Base-by-base conservation (phyloP, 108 stramenopile species). In the Nitzschia sp. region DNA sequence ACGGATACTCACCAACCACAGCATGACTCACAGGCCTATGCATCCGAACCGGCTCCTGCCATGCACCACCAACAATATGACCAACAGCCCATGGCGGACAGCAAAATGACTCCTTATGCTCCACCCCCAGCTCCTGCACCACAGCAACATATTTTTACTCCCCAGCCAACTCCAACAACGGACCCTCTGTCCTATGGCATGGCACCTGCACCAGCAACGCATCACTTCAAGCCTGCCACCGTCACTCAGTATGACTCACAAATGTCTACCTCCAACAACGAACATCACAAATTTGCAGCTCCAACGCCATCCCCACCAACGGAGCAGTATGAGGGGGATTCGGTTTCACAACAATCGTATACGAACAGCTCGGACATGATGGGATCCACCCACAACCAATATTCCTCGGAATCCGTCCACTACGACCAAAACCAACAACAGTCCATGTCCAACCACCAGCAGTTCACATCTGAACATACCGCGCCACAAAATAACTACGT, bases 21-120 rank as follows among this genome's bases (percentile, higher is more conserved):
- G 57, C n/a, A 58, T n/a, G 44, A 67, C 8, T 51, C 26, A 38
- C 67, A 67, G 67, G 22, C 55, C 37, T 20, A 19, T n/a, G 39
- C 21, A 40, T 22, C 54, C 5, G 48, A 57, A 69, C 10, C 69
- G 51, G 69, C 69, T 53, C 19, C 50, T 40, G 37, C 48, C 7
- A 34, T 11, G 19, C n/a, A 15, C 46, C 46, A 48, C 3, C 46
- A 48, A 26, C 41, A 63, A 21, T 63, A 22, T 43, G 44, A 21
- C 5, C 61, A 61, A 7, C 1, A 43, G 24, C 41, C 9, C 60
- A 44, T 25, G 9, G 2, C 12, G 21, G 12, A 25, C 17, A 2
- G 6, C 15, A 12, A 3, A 5, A 12, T 25, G 38, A 25, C 9
- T 17, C 11, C 19, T 11, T n/a, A 59, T 19, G 34, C 12, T 39